Base-by-base conservation (phyloP, 768 basidiomycete species). In the Pluteus cervinus region DNA sequence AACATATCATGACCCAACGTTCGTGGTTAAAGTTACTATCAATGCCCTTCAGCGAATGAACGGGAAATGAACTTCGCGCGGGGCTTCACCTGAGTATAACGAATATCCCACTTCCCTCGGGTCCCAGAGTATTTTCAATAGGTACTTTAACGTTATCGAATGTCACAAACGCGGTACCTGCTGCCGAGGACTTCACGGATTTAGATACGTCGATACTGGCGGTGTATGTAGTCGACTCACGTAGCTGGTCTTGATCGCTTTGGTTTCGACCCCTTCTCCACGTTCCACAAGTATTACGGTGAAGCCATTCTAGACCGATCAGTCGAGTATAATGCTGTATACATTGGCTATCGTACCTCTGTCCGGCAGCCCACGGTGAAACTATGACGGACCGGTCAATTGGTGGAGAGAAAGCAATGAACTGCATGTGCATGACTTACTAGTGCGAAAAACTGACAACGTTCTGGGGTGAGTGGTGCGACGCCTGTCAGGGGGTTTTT, bases 11-110 rank as follows among this genome's bases (percentile, higher is more conserved):
- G 37, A 86, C 83, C 89, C 87, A 93, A 53, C 86, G 81, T 55
- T 92, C 92, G 60, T 93, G 90, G 58, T 93, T 94, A 63, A 94
- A 96, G 64, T 96, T 96, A 45, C 78, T 81, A 29, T 29, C 7
- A 36, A 33, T 16, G 9, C 14, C 29, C 41, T 12, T 24, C 40
- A 36, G 30, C 37, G 15, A 37, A 7, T 35, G 21, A 36, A 22
- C 21, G 17, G 15, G n/a, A 24, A 36, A 9, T 28, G 17, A 24
- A 3, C 15, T 37, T 18, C n/a, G 39, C 41, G 21, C 8, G 25
- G 14, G 47, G 36, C 32, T 47, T 17, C 38, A 68, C 53, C 81
- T 67, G 18, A 65, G 57, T 57, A 69, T 73, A 33, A 72, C 68
- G 43, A 69, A 68, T 25, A 69, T 62, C 22, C 88, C 88, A 45